phyloP scores from a whole-genome alignment of 2,329 filamentous ascomycete species.

The Chalaropsis thielavioides region DNA sequence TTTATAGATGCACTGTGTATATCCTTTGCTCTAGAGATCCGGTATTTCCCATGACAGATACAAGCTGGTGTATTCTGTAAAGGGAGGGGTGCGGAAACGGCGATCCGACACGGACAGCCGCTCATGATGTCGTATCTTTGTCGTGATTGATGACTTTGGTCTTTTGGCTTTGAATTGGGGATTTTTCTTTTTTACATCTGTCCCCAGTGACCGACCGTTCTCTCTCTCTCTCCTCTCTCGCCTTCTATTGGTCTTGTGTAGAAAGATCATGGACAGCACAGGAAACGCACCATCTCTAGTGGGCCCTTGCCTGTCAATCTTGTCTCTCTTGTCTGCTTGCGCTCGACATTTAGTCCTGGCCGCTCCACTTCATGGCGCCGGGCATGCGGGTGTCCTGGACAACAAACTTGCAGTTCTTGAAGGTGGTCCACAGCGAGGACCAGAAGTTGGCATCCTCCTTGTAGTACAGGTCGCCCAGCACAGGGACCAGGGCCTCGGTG shows the following conservation, averaged over 20 bases:
- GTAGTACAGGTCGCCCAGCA: conserved; percentile 42
- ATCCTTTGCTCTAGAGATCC: neutral
- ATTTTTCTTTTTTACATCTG: neutral
- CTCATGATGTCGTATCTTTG: neutral
- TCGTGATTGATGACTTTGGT: neutral
- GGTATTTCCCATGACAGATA: neutral
- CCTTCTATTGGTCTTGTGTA: neutral
- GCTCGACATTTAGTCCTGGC: neutral
- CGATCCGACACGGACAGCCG: neutral
- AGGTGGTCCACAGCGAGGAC: conserved; percentile 32
- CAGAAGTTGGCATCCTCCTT: conserved; percentile 30
- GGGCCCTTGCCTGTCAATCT: neutral
- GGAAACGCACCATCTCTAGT: neutral
- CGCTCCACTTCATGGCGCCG: conserved; percentile 18
- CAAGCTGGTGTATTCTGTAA: too few relatives aligned
- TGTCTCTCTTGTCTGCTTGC: neutral
- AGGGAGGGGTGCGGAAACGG: neutral
- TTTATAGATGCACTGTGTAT: neutral
- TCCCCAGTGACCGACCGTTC: neutral
- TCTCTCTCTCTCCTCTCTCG: neutral
- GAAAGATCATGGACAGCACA: neutral
- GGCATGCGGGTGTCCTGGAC: conserved; percentile 21
- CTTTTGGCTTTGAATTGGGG: neutral
- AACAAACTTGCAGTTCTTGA: conserved; percentile 35
- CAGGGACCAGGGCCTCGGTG: conserved; percentile 39